phyloP scores from a whole-genome alignment of 495 filamentous ascomycete genomes.

The Aspergillus sclerotiicarbonarius region DNA sequence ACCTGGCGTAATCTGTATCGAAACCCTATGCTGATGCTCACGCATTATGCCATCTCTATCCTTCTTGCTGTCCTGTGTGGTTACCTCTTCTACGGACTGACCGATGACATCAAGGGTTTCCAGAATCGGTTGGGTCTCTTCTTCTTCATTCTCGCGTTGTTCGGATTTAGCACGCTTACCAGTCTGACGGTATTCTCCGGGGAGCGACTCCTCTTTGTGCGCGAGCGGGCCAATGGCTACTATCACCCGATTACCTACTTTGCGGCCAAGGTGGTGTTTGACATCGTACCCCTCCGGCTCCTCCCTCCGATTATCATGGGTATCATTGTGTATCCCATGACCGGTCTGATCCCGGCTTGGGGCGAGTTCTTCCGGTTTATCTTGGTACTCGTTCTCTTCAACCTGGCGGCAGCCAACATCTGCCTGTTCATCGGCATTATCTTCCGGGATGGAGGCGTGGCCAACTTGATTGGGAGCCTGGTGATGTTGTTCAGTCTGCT shows the following conservation, averaged over 20 bases:
- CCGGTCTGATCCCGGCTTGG: slow-evolving; percentile 81
- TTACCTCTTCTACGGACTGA: slow-evolving; percentile 94
- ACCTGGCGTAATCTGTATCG: slow-evolving; percentile 98
- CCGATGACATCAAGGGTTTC: slow-evolving; percentile 94
- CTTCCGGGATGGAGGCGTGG: slow-evolving; percentile 86
- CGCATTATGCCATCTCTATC: slow-evolving; percentile 98
- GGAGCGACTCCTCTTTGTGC: slow-evolving; percentile 87
- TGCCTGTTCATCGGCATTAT: slow-evolving; percentile 96
- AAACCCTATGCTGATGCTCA: slow-evolving; percentile 98
- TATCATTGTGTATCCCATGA: slow-evolving; percentile 97
- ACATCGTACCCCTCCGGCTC: slow-evolving; percentile 89
- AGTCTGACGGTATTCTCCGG: slow-evolving; percentile 90
- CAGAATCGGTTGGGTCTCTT: slow-evolving; percentile 98
- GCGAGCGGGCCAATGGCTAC: slow-evolving; percentile 95
- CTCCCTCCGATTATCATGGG: slow-evolving; percentile 96
- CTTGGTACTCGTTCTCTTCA: slow-evolving; percentile 90
- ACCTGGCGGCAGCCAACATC: slow-evolving; percentile 87
- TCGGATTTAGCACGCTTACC: slow-evolving; percentile 94
- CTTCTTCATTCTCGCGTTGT: slow-evolving; percentile 95
- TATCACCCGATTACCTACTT: slow-evolving; percentile 99
- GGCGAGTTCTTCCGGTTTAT: slow-evolving; percentile 88
- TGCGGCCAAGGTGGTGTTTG: slow-evolving; percentile 87
- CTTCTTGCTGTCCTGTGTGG: slow-evolving; percentile 90
- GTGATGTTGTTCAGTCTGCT: slow-evolving; percentile 98
- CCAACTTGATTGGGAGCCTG: slow-evolving; percentile 89